Conservation (phyloP, 2,329 filamentous ascomycete species). For the Aspergillus glaucus region DNA sequence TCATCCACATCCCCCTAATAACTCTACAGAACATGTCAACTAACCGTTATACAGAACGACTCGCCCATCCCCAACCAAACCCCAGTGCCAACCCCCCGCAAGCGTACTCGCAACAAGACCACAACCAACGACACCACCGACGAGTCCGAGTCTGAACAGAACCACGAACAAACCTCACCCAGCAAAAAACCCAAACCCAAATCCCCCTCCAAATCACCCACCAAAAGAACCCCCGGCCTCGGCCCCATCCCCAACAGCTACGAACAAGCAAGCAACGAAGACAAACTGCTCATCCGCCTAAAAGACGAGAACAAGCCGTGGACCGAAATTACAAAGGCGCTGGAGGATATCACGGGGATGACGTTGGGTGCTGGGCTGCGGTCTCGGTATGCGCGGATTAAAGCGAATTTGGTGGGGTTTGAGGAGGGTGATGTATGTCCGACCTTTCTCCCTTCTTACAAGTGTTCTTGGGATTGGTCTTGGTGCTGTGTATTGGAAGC, state of each 20-base stretch:
- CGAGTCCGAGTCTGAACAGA: neutral
- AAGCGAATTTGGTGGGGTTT: conserved; percentile 3
- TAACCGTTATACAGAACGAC: neutral
- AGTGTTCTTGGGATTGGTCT: neutral
- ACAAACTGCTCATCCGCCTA: neutral
- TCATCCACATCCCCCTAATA: too few species aligned
- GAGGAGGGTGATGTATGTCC: conserved; percentile 24
- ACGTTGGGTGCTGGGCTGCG: neutral
- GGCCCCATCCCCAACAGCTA: conserved; percentile 17
- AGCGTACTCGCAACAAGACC: conserved; percentile 15
- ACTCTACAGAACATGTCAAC: too few species aligned
- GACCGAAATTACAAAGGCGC: neutral
- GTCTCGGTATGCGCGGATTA: neutral
- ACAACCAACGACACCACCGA: neutral
- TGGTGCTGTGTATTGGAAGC: neutral
- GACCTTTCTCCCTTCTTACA: too few species aligned
- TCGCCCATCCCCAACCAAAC: neutral
- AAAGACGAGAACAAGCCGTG: neutral
- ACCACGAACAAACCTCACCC: neutral
- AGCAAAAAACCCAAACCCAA: conserved; percentile 10
- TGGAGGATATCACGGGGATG: neutral
- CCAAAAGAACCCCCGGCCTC: conserved; percentile 5
- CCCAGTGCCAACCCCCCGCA: conserved; percentile 8
- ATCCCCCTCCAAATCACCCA: neutral
- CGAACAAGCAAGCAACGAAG: conserved; percentile 2